phyloP scores from a whole-genome alignment of 208 protist genomes.

The Leishmania lainsoni region DNA sequence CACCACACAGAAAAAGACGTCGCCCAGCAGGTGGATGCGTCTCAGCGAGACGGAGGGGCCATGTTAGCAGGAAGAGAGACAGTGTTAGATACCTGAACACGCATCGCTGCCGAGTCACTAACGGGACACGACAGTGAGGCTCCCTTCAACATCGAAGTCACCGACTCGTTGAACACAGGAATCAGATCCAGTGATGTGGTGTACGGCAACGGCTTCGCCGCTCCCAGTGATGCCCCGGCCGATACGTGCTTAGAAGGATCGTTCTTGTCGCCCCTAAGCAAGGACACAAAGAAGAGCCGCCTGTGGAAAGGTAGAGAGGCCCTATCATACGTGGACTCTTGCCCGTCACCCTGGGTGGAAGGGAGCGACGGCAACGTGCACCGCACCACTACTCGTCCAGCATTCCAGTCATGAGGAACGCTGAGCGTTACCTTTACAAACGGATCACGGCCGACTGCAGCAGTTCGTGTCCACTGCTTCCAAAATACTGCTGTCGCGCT shows the following conservation, averaged over 20 bases:
- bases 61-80: background rate
- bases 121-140: background rate
- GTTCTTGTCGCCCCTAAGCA: background rate
- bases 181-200: background rate
- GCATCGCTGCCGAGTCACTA: background rate
- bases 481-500: conserved; percentile 22
- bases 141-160: background rate
- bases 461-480: conserved; percentile 8
- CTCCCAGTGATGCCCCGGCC: background rate
- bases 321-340: background rate
- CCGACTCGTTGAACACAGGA: background rate
- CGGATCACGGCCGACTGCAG: conserved; percentile 9
- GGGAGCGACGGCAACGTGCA: conserved; percentile 9
- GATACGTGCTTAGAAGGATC: background rate
- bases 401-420: conserved; percentile 23
- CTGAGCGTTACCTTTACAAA: conserved; percentile 6
- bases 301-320: background rate
- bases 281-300: conserved; percentile 15
- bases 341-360: background rate
- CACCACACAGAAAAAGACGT: background rate
- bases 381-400: background rate
- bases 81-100: background rate
- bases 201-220: no score
- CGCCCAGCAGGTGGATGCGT: background rate
- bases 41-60: background rate